Evolutionary conservation across 768 basidiomycete species (phyloP), one percentile per base, ranked within the genome.

Genomic region (Mycena crocata): DNA sequence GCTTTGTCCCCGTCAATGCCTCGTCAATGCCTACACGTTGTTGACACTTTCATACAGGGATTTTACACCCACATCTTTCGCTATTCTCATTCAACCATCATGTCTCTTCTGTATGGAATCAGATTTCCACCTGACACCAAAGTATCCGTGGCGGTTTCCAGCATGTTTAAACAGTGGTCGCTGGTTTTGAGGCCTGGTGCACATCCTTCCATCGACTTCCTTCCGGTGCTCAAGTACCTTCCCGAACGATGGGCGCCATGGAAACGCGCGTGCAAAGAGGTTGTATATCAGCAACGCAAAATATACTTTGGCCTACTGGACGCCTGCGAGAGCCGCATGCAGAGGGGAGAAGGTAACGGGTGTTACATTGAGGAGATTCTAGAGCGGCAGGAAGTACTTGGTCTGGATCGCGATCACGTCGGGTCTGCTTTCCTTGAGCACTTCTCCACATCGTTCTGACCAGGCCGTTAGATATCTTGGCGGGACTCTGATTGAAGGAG

Each of bases 291-390:
- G 31, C 80, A 80, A 50, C 73, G 73, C 24, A 55, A 55, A 21
- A 57, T 79, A 6, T 80, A 78, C 52, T 72, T 72, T 34, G 72
- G 73, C 3, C 57, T 79, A 12, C 59, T 79, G 19, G 65, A 69
- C 2, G 72, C 73, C 28, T 72, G 67, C 17, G 70, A 74, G 59
- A 65, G 67, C 10, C 57, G 78, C 10, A 32, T 79, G 17, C 54
- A 61, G 13, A 66, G 65, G 21, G 78, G 77, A 14, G 56, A 71
- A 35, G 65, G 64, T n/a, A 77, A 71, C 37, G 80, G 77, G 3
- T 71, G 71, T 46, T 80, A 73, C 59, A 72, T 81, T 70, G 80
- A 81, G 64, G 67, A 71, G 28, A 64, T 78, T 14, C 57, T 79
- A 31, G 58, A 61, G 35, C 71, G 40, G 49, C 35, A 52, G 30